Evolutionary conservation across 2,329 filamentous ascomycete species (phyloP), one percentile per base, ranked within the genome.

Genomic region (Knufia petricola): DNA sequence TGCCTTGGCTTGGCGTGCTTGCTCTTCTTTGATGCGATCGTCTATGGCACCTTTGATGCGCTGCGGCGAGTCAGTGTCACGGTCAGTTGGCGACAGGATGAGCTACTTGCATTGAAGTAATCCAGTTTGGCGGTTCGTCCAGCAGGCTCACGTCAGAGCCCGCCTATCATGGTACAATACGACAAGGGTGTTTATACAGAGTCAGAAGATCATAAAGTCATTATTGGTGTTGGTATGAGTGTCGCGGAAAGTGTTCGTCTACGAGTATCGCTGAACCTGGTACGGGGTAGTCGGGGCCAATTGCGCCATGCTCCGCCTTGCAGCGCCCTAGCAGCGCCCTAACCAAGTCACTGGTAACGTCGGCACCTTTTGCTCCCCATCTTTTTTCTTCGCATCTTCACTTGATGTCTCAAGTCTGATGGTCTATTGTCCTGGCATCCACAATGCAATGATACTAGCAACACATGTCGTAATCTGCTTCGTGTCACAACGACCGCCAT

Each of bases 21-120:
- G 87, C 69, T 95, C 89, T 69, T 95, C 87, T 60, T 87, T 85
- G 61, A 95, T 92, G 60, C 84, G 84, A 60, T 82, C 81, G 64
- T 94, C 86, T 64, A 94, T 87, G 51, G 84, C 85, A 60, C 84
- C 85, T 70, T 87, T 85, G 59, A 94, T 73, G 72, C 85, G 79
- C 85, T 92, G 63, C 45, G 4, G 3, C 19, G n/a, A 23, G 20
- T 40, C 23, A 40, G 46, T 39, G 42, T 32, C 12, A 26, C 15
- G 10, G 17, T n/a, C 24, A 28, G 12, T 17, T 6, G 12, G 3
- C 7, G n/a, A n/a, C 15, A 32, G 10, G 3, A 12, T 19, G 12
- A 20, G 9, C 6, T 32, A 43, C 52, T 45, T 52, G 56, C 57
- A 56, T 55, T 52, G 49, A 59, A 58, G 54, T 57, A 57, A 55